phyloP scores from a whole-genome alignment of 163 green algal species.

The Scenedesmus sp. region DNA sequence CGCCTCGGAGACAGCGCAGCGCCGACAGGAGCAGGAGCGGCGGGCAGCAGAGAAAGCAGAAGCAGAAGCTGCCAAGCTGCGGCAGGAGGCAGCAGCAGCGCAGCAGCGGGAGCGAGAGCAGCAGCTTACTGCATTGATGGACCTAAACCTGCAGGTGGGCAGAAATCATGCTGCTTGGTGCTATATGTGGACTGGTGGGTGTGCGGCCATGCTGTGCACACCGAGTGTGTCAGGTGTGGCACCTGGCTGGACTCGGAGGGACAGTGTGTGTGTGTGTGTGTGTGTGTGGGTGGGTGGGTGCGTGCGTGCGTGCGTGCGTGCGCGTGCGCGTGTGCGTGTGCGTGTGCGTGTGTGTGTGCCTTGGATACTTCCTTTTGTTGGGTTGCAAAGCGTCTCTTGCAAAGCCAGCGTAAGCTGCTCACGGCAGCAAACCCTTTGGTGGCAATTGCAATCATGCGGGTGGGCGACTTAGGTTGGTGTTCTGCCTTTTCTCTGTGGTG shows the following conservation, averaged over 20 bases:
- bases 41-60: slow-evolving; percentile 24
- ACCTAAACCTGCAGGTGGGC: slow-evolving; percentile 46
- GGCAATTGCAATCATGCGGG: too few species aligned
- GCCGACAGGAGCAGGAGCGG: slow-evolving; percentile 25
- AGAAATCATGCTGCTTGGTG: background rate
- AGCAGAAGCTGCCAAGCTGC: background rate
- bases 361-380: too few species aligned
- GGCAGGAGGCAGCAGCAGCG: slow-evolving; percentile 3
- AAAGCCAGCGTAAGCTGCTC: too few species aligned
- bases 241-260: background rate
- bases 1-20: background rate
- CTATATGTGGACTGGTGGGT: too few species aligned
- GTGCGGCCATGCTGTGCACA: too few species aligned
- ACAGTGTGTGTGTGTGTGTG: background rate
- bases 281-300: too few species aligned
- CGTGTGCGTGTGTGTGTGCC: too few species aligned
- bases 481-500: too few species aligned
- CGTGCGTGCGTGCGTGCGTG: background rate
- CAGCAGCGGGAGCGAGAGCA: slow-evolving; percentile 26
- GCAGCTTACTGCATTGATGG: slow-evolving; percentile 8
- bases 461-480: too few species aligned
- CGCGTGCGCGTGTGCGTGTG: too few species aligned
- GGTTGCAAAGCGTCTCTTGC: too few species aligned
- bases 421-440: too few species aligned
- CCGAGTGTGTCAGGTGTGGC: background rate